Base-by-base conservation (phyloP, 139 green algal genomes). In the Volvox reticuliferus region DNA sequence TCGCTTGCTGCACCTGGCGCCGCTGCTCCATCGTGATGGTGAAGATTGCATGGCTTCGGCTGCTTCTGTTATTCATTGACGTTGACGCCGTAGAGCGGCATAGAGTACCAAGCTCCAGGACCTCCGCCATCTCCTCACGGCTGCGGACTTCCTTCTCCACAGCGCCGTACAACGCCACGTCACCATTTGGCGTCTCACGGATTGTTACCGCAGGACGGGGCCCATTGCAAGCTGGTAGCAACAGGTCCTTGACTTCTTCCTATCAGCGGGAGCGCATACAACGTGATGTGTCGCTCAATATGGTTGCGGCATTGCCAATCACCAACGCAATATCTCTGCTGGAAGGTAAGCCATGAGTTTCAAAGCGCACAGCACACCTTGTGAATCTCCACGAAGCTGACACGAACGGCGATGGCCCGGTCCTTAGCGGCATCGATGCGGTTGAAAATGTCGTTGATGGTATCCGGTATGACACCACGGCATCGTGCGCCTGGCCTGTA, bases 21-120 rank as follows among this genome's bases (percentile, higher is more conserved):
- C 95, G 95, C 96, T 99, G 97, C 95, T 99, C 98, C 35, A 99
- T 71, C 0, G 96, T 98, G 82, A 99, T 99, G 82, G 97, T 99
- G 93, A 99, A 99, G 91, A 99, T 99, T 30, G 98, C 98, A 85
- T 99, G 98, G n/a, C 94, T 98, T 36, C 86, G 71, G 86, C 86
- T 90, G 76, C 86, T 94, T 65, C 93, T 94, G 86, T 94, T 94
- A 93, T 99, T 99, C 98, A 99, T 99, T 86, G 93, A 94, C 9
- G 97, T 99, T 22, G 93, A 95, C 0, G 95, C 97, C 12, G 97
- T 99, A 0, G 97, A 95, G 2, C 98, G 91, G 88, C 93, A 94
- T 19, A 98, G 92, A 13, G 96, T 95, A 75, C 98, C 98, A 79
- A 94, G 88, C 93, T 98, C 94, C 33, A 99, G 93, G 30, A 97